phyloP scores from a whole-genome alignment of 352 stramenopile genomes.

The Phytophthora colocasiae region DNA sequence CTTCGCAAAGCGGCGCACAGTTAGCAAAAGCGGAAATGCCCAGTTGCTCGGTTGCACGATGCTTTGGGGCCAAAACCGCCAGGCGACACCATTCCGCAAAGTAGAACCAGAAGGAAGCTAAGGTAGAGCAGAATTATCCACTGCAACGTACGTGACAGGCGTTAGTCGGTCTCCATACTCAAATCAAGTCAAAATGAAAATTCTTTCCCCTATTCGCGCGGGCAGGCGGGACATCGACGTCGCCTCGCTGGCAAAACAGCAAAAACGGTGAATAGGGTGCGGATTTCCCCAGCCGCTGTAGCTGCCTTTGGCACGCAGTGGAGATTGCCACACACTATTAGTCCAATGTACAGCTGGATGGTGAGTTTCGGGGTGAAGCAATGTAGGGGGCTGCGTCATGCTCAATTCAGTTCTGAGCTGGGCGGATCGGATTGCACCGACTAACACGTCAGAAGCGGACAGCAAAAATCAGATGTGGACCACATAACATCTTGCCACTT shows the following conservation, averaged over 20 bases:
- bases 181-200: constrained; percentile 26
- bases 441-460: constrained; percentile 11
- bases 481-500: background rate
- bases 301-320: background rate
- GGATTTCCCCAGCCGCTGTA: constrained; percentile 2
- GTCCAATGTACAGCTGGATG: constrained; percentile 3
- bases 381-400: background rate
- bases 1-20: constrained; percentile 10
- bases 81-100: constrained; percentile 29
- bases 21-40: constrained; percentile 40
- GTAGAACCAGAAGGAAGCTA: background rate
- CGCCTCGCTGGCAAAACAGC: constrained; percentile 22
- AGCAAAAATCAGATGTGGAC: constrained; percentile 14
- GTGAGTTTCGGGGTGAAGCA: constrained; percentile 14
- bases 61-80: constrained; percentile 12
- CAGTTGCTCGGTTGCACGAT: constrained; percentile 18
- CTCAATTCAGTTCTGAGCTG: background rate
- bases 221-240: constrained; percentile 5
- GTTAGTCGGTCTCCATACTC: constrained; percentile 16
- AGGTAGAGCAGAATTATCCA: constrained; percentile 14
- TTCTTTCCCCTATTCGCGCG: constrained; percentile 26
- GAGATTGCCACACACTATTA: background rate
- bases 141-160: constrained; percentile 22
- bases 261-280: constrained; percentile 15
- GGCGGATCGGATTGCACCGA: constrained; percentile 9